Conservation (phyloP, 805 yeast genomes). For the Wickerhamiella hasegawae region DNA sequence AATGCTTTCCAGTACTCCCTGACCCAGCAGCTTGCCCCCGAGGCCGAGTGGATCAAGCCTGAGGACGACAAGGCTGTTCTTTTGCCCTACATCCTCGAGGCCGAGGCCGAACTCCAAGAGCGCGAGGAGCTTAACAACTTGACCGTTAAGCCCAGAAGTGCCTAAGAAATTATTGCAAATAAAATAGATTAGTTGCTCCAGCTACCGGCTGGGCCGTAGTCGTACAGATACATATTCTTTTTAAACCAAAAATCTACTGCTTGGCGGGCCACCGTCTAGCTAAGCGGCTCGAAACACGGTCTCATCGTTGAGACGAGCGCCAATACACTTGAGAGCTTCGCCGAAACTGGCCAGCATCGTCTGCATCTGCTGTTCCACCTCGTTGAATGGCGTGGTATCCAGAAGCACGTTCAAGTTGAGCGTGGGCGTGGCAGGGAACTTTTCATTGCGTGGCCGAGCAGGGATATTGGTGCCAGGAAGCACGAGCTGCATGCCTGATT, state of each 20-base stretch:
- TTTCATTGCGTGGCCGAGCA: too few species aligned
- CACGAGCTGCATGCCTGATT: too few species aligned
- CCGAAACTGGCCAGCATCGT: slow-evolving; percentile 19
- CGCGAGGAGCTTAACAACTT: slow-evolving; percentile 79
- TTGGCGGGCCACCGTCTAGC: not conserved
- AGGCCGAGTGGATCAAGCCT: slow-evolving; percentile 57
- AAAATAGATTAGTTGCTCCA: not conserved
- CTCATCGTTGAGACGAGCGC: slow-evolving; percentile 3
- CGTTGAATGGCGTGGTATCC: slow-evolving; percentile 23
- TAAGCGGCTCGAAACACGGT: not conserved
- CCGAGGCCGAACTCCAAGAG: slow-evolving; percentile 83
- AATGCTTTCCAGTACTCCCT: slow-evolving; percentile 83
- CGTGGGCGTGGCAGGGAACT: slow-evolving; percentile 20
- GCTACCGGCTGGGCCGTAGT: not conserved
- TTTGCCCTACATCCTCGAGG: slow-evolving; percentile 80
- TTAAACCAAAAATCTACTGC: not conserved
- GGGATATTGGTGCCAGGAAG: too few species aligned
- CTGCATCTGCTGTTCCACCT: slow-evolving; percentile 20
- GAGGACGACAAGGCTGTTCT: slow-evolving; percentile 53
- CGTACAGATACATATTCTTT: not conserved
- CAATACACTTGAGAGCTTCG: slow-evolving; percentile 8
- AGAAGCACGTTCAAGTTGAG: slow-evolving; percentile 22
- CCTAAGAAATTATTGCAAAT: too few species aligned
- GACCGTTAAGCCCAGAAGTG: slow-evolving; percentile 22
- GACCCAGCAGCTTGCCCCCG: slow-evolving; percentile 73